Evolutionary conservation across 2,329 filamentous ascomycete genomes (phyloP).

Genomic region (Ophiostoma tasmaniense): DNA sequence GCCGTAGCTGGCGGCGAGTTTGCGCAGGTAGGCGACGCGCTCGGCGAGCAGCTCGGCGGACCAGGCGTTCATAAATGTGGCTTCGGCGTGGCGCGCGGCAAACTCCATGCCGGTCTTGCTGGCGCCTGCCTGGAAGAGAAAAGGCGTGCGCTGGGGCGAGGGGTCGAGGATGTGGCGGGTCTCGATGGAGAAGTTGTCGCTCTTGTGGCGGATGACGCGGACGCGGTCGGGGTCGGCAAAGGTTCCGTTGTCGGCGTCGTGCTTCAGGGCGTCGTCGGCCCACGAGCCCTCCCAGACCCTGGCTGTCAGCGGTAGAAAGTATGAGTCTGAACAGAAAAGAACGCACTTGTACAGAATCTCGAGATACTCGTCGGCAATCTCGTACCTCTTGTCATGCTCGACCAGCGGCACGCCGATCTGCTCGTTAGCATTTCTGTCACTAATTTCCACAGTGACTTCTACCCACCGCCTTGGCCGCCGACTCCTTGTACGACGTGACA

Average conservation of each 20-base stretch:
- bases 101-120: constrained; percentile 21
- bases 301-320: neutral
- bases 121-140: constrained; percentile 23
- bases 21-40: constrained; percentile 17
- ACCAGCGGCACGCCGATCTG: neutral
- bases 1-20: constrained; percentile 15
- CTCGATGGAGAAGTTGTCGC: constrained; percentile 12
- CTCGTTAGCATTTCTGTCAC: neutral
- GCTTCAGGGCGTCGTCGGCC: neutral
- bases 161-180: constrained; percentile 10
- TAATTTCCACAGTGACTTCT: neutral
- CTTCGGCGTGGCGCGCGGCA: constrained; percentile 23
- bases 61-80: constrained; percentile 21
- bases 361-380: constrained; percentile 22
- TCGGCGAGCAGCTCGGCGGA: constrained; percentile 15
- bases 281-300: neutral
- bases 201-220: constrained; percentile 12
- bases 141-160: constrained; percentile 2
- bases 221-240: constrained; percentile 15
- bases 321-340: neutral
- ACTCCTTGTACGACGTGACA: constrained; percentile 19
- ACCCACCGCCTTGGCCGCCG: constrained; percentile 18
- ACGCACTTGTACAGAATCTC: constrained; percentile 21
- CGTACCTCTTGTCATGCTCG: constrained; percentile 22
- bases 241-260: constrained; percentile 7